Conservation (phyloP, 1,284 basidiomycete genomes). For the Ganoderma resinaceum region DNA sequence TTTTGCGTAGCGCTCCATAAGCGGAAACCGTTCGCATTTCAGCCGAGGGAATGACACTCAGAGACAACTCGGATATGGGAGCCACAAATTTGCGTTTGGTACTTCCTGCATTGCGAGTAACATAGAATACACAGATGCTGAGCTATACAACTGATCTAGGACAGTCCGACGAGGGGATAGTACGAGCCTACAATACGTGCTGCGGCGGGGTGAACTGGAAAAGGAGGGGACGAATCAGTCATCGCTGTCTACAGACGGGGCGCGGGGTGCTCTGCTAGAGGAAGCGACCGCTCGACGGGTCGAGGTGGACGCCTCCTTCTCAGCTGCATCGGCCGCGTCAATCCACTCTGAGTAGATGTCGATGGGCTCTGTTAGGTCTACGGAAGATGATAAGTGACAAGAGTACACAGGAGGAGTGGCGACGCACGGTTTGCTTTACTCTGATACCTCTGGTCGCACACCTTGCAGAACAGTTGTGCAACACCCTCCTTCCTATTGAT, state of each 20-base stretch:
- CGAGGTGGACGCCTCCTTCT: conserved; percentile 55
- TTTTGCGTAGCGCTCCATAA: conserved; percentile 30
- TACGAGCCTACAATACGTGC: conserved; percentile 7
- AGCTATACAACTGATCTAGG: conserved; percentile 27
- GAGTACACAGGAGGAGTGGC: conserved; percentile 27
- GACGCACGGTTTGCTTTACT: conserved; percentile 84
- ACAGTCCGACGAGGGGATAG: conserved; percentile 13
- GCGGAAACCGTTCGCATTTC: conserved; percentile 4
- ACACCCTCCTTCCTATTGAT: conserved; percentile 86
- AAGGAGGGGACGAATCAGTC: conserved; percentile 43
- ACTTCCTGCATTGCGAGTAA: conserved; percentile 16
- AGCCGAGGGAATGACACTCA: background rate
- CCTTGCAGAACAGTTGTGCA: conserved; percentile 77
- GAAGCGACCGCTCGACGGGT: conserved; percentile 63
- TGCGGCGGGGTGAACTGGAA: background rate
- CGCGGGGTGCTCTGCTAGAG: conserved; percentile 55
- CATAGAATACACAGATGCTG: conserved; percentile 24
- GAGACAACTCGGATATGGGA: background rate
- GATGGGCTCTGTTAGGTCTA: conserved; percentile 86
- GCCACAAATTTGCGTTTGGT: background rate
- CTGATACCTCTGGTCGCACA: conserved; percentile 85
- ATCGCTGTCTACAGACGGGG: conserved; percentile 47
- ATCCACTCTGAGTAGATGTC: conserved; percentile 95
- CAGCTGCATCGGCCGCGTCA: conserved; percentile 88
- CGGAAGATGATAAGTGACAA: conserved; percentile 11